phyloP scores from a whole-genome alignment of 257 asterid species.

The Nicotiana paniculata region DNA sequence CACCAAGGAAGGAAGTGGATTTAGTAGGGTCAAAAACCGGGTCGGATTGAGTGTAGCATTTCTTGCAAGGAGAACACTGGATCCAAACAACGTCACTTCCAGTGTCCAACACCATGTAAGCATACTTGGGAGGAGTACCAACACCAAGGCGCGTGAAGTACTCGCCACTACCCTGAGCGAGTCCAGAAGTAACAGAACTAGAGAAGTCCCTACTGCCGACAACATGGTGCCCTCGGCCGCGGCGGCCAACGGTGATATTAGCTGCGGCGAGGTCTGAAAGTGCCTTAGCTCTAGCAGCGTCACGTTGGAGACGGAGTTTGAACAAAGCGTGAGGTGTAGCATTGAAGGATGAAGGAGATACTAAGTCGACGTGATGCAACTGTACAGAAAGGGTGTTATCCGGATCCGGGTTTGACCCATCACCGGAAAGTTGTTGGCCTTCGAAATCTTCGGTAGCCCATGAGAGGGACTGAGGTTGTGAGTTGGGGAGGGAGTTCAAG shows the following conservation, averaged over 20 bases:
- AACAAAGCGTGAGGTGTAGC: constrained; percentile 59
- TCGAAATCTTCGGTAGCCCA: constrained; percentile 24
- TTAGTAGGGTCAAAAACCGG: constrained; percentile 63
- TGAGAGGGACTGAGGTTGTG: constrained; percentile 37
- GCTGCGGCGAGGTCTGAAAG: constrained; percentile 26
- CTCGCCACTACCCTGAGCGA: constrained; percentile 85
- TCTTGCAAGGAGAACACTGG: constrained; percentile 78
- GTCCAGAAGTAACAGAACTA: constrained; percentile 66
- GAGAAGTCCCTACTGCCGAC: constrained; percentile 35
- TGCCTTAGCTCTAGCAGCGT: constrained; percentile 41
- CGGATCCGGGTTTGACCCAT: constrained; percentile 8
- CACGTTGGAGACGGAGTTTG: constrained; percentile 60
- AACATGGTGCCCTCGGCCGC: not conserved
- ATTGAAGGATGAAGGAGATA: constrained; percentile 26
- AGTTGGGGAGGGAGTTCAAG: constrained; percentile 51
- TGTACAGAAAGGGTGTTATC: constrained; percentile 25
- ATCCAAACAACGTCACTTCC: constrained; percentile 92
- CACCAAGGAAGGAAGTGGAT: constrained; percentile 41
- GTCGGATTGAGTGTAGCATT: constrained; percentile 75
- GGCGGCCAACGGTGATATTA: constrained; percentile 1
- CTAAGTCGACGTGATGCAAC: constrained; percentile 61
- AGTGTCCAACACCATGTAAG: constrained; percentile 77
- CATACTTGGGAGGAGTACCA: constrained; percentile 63
- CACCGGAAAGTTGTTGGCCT: not conserved
- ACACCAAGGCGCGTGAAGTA: constrained; percentile 92